Conservation (phyloP, 257 asterid genomes). For the Rehmannia glutinosa region DNA sequence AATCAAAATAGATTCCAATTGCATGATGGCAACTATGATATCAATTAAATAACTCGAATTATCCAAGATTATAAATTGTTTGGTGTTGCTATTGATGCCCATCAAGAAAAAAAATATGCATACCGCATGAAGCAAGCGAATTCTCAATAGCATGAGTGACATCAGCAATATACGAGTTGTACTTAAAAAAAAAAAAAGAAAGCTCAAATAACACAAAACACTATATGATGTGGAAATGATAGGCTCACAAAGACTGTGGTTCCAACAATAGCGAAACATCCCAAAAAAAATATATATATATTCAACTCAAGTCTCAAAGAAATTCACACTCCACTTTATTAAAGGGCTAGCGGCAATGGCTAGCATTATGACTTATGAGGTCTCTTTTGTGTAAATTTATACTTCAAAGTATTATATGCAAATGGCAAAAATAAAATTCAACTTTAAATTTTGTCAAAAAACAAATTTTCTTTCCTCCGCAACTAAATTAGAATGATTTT, state of each 20-base stretch:
- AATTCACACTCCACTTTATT: not conserved
- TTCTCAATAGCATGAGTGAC: not conserved
- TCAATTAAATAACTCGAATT: not conserved
- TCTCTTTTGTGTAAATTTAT: not conserved
- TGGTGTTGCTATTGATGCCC: not conserved
- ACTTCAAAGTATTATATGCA: not conserved
- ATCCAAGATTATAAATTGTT: not conserved
- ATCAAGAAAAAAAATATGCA: not conserved
- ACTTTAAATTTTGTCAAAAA: not conserved
- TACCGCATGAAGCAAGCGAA: not conserved
- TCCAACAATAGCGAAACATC: not conserved
- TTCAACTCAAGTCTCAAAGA: not conserved
- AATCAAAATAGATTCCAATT: not conserved
- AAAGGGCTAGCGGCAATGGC: not conserved
- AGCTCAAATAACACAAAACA: too few relatives aligned
- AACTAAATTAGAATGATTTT: not conserved
- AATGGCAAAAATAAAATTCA: not conserved
- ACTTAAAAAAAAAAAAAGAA: too few relatives aligned
- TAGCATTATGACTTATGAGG: too few relatives aligned
- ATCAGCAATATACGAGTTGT: not conserved
- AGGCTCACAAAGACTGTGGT: not conserved
- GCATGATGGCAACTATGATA: not conserved
- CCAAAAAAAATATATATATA: not conserved
- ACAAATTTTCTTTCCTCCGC: not conserved
- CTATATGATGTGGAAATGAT: conserved; percentile 9